A percentile compares a stretch with the other conserved stretches of the same genome.
Evolutionary conservation across 2,329 filamentous ascomycete species (phyloP).

Genomic region (Didymella glomerata): DNA sequence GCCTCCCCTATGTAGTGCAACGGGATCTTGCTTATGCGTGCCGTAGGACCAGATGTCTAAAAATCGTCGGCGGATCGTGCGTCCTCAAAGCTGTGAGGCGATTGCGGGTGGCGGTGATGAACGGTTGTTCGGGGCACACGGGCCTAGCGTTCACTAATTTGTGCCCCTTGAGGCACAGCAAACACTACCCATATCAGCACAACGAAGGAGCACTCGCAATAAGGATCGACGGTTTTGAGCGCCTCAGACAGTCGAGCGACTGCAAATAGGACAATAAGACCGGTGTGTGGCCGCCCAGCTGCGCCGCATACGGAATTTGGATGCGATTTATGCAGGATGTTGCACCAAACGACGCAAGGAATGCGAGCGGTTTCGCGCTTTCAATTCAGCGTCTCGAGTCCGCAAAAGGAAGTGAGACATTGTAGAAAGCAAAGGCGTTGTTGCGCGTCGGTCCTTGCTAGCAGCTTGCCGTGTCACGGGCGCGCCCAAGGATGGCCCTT

Average conservation of each 20-base stretch:
- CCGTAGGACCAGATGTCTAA: not conserved
- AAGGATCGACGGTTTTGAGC: not conserved
- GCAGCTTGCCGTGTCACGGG: constrained; percentile 9
- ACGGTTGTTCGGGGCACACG: constrained; percentile 8
- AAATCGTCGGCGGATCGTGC: not conserved
- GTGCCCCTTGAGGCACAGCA: constrained; percentile 4
- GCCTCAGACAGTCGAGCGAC: not conserved
- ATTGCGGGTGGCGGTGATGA: constrained; percentile 13
- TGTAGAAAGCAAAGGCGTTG: constrained; percentile 18
- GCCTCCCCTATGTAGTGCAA: constrained; percentile 16
- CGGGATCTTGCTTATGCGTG: constrained; percentile 16
- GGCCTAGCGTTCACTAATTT: constrained; percentile 14
- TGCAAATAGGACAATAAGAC: constrained; percentile 1
- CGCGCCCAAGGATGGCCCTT: constrained; percentile 18
- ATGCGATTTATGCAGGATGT: constrained; percentile 17
- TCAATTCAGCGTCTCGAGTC: constrained; percentile 9
- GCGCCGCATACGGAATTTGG: constrained; percentile 7
- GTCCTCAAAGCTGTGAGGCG: constrained; percentile 7
- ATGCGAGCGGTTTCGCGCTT: constrained; percentile 16
- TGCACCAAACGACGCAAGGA: constrained; percentile 20
- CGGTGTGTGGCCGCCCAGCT: constrained; percentile 7
- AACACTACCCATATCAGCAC: not conserved
- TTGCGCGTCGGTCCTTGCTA: constrained; percentile 4
- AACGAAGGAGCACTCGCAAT: not conserved
- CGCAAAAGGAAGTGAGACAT: constrained; percentile 20